Base-by-base conservation (phyloP, 1,284 basidiomycete species). In the Calocybe gambosa region DNA sequence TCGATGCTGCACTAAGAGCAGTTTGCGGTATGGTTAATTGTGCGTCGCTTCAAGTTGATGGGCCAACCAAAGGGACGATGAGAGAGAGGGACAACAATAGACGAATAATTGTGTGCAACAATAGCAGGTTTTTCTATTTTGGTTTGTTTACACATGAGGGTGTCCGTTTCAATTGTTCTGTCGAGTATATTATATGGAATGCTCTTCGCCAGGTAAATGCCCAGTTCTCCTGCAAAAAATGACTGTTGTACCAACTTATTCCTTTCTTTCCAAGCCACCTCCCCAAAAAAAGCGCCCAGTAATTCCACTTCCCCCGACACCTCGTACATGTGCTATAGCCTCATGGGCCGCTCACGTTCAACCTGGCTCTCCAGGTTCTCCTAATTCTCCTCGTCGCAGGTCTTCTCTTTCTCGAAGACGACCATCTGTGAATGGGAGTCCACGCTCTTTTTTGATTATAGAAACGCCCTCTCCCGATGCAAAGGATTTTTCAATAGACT, bases 351-450 rank as follows among this genome's bases (percentile, higher is more conserved):
- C 77, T 16, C 70, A 67, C 52, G 79, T 86, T 43, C 77, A 80
- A 39, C 84, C 84, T 3, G 84, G 83, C 12, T 80, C 83, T 12
- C 83, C 83, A 0, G 47, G 48, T 8, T 68, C 74, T 0, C 75
- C 78, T 0, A 61, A 62, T 21, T 69, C 74, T 48, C 75, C 73
- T 5, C 69, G 48, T 34, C 52, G 48, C 15, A 23, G 48, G 9
- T 28, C 42, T 1, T 50, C 52, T 15, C 8, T 49, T 8, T 47
- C 49, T n/a, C 50, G n/a, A n/a, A n/a, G 72, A 23, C 54, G 59
- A n/a, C 52, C 57, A 0, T 62, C 64, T 5, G 48, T 58, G 51
- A 54, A 60, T 16, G 45, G 59, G 46, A 56, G 48, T 34, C 40
- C 53, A 6, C 45, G 25, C 13, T 70, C 75, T 2, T 74, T 74